Percentiles rank a stretch among this genome's conserved stretches.
These are phyloP conservation scores for Tylopilus vinaceipallidus DNA, from an alignment of 768 basidiomycete species.

Conservation along the genomic window DNA sequence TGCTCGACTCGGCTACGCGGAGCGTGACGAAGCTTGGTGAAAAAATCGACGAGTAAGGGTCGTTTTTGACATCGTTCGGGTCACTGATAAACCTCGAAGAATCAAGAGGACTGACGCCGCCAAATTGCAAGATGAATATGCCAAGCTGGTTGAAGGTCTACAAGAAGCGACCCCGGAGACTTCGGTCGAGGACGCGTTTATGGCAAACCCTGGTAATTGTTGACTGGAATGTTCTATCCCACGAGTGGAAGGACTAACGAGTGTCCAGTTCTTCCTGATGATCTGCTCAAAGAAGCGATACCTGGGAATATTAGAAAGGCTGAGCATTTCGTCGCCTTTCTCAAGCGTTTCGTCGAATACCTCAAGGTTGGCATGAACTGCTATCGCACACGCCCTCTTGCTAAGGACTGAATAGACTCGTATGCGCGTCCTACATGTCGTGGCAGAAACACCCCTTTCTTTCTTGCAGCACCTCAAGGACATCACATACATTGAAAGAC, in stretches of 20 bases:
- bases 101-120: constrained; percentile 92
- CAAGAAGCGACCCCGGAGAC: constrained; percentile 67
- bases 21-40: constrained; percentile 85
- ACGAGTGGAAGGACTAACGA: background rate
- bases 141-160: constrained; percentile 90
- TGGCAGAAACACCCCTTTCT: constrained; percentile 95
- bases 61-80: background rate
- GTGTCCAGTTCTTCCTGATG: constrained; percentile 82
- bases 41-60: constrained; percentile 88
- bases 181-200: constrained; percentile 73
- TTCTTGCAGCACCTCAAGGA: constrained; percentile 98
- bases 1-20: constrained; percentile 91
- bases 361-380: constrained; percentile 63
- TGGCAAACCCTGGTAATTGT: constrained; percentile 82
- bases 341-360: constrained; percentile 98
- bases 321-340: constrained; percentile 97
- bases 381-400: background rate
- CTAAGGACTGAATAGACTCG: constrained; percentile 64
- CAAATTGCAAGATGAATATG: constrained; percentile 95
- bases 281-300: constrained; percentile 91
- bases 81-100: constrained; percentile 41
- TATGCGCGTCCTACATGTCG: constrained; percentile 99
- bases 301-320: constrained; percentile 99
- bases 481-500: constrained; percentile 95
- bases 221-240: background rate